These are phyloP conservation scores for Xylaria sp. DNA, from an alignment of 2,329 filamentous ascomycete genomes.

Conservation along the genomic window DNA sequence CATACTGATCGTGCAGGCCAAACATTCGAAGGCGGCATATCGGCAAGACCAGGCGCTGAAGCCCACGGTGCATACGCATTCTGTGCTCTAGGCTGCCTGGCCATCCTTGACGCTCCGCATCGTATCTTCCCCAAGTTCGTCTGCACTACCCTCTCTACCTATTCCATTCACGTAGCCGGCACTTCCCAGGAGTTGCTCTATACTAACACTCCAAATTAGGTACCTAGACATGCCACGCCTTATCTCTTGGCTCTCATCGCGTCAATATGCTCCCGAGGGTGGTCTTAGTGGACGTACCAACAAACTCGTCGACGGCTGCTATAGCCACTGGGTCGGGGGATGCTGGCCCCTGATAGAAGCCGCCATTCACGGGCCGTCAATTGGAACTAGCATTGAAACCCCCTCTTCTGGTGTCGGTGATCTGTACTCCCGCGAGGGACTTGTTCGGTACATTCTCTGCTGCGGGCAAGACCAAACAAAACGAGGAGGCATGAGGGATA, in stretches of 20 bases:
- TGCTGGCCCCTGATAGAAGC: slow-evolving; percentile 94
- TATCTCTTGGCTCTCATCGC: slow-evolving; percentile 86
- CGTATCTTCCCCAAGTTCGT: slow-evolving; percentile 77
- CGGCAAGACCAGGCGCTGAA: slow-evolving; percentile 84
- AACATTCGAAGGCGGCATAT: slow-evolving; percentile 95
- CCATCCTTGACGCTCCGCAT: slow-evolving; percentile 83
- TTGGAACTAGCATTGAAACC: slow-evolving; percentile 38
- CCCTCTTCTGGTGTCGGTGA: slow-evolving; percentile 44
- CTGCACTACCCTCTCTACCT: slow-evolving; percentile 34
- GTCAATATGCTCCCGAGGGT: slow-evolving; percentile 90
- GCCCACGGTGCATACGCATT: slow-evolving; percentile 98
- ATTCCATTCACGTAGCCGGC: slow-evolving; percentile 52
- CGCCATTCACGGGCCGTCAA: slow-evolving; percentile 68
- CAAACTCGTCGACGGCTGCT: slow-evolving; percentile 97
- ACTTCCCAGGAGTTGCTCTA: slow-evolving; percentile 46
- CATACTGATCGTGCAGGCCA: slow-evolving; percentile 69
- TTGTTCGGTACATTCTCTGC: slow-evolving; percentile 88
- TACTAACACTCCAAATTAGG: slow-evolving; percentile 56
- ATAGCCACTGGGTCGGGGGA: slow-evolving; percentile 96
- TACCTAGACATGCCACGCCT: slow-evolving; percentile 81
- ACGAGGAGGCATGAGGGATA: slow-evolving; percentile 88
- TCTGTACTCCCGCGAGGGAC: slow-evolving; percentile 80
- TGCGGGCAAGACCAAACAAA: slow-evolving; percentile 82
- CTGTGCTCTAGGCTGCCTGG: slow-evolving; percentile 88
- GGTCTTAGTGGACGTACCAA: slow-evolving; percentile 95